phyloP scores from a whole-genome alignment of 352 stramenopile genomes.

The Phytophthora capsici region DNA sequence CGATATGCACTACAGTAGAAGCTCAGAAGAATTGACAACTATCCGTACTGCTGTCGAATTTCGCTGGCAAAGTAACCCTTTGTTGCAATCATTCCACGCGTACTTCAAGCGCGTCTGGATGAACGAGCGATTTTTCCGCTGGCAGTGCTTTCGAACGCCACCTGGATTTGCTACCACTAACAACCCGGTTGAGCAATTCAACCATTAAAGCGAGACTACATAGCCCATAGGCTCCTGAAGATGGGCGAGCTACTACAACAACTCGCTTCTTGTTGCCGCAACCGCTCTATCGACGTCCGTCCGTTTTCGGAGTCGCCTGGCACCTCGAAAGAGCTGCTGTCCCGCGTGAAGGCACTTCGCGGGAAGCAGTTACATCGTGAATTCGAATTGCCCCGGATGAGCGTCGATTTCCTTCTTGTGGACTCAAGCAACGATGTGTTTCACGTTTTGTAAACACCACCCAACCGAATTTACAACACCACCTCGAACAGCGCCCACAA shows the following conservation, averaged over 20 bases:
- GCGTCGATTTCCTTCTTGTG: background rate
- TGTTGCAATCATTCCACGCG: background rate
- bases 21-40: background rate
- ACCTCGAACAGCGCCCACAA: background rate
- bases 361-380: background rate
- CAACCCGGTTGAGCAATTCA: constrained; percentile 29
- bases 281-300: background rate
- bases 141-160: constrained; percentile 20
- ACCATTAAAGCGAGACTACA: constrained; percentile 3
- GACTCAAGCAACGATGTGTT: background rate
- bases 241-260: background rate
- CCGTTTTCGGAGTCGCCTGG: background rate
- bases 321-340: background rate
- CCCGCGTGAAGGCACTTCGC: background rate
- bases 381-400: background rate
- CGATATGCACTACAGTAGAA: constrained; percentile 18
- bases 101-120: constrained; percentile 14
- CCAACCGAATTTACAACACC: background rate
- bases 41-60: background rate
- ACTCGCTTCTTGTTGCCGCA: background rate
- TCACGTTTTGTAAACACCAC: background rate
- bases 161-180: constrained; percentile 24
- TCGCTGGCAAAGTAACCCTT: background rate
- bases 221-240: background rate
- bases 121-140: constrained; percentile 9